Percentiles rank a stretch among this genome's conserved stretches.
These are phyloP conservation scores for Dictyostelium firmibasis DNA, from an alignment of 78 protist genomes.

Conservation along the genomic window DNA sequence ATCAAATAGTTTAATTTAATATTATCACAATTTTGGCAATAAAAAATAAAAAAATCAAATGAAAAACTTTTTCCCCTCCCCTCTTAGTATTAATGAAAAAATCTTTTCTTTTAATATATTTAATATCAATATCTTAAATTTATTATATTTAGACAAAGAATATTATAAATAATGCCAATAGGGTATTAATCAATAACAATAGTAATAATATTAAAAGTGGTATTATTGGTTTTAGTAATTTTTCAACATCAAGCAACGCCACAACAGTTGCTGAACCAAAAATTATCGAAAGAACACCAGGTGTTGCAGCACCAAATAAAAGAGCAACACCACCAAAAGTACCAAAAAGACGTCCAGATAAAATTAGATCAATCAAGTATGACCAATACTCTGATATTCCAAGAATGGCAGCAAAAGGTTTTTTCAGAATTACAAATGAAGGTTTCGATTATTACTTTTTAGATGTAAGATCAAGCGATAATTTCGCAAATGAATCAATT, in stretches of 20 bases:
- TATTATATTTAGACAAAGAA: not conserved
- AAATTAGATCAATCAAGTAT: conserved; percentile 44
- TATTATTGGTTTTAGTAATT: not conserved
- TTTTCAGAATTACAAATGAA: conserved; percentile 23
- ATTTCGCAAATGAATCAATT: conserved; percentile 3
- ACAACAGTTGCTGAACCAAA: not conserved
- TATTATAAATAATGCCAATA: not conserved
- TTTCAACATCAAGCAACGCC: not conserved
- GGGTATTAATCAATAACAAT: not conserved
- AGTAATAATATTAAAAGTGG: not conserved
- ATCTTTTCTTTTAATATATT: no score
- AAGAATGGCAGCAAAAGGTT: conserved; percentile 57
- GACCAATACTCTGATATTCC: conserved; percentile 52
- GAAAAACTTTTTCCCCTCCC: no score
- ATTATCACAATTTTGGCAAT: no score
- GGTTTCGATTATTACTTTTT: conserved; percentile 63
- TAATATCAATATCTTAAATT: no score
- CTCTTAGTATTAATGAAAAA: no score
- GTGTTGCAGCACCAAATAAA: conserved; percentile 20
- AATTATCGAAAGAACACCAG: conserved; percentile 3
- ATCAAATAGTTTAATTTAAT: no score
- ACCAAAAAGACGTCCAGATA: conserved; percentile 73
- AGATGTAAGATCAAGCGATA: conserved; percentile 26
- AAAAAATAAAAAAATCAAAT: no score
- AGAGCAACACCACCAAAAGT: conserved; percentile 71